phyloP scores from a whole-genome alignment of 192 early-diverging fungal species.

The Fimicolochytrium jonesii region DNA sequence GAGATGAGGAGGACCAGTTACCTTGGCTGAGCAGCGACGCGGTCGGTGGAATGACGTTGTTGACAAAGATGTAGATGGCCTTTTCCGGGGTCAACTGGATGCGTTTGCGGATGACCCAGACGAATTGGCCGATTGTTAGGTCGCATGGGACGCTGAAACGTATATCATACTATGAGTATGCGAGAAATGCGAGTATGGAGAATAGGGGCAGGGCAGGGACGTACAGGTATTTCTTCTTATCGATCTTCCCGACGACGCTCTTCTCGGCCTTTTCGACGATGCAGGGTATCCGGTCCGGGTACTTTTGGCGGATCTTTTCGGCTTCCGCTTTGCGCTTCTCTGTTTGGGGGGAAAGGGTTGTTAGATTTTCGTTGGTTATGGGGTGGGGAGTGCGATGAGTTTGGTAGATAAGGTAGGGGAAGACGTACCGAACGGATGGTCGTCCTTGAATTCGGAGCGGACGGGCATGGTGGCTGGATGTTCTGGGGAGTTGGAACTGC shows the following conservation, averaged over 20 bases:
- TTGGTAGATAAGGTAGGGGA: too few relatives aligned
- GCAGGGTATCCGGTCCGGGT: constrained; percentile 67
- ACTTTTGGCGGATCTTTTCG: constrained; percentile 93
- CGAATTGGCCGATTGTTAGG: constrained; percentile 95
- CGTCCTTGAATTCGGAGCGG: constrained; percentile 92
- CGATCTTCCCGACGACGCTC: constrained; percentile 91
- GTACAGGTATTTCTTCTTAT: constrained; percentile 97
- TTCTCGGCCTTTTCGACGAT: constrained; percentile 94
- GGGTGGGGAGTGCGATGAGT: too few relatives aligned
- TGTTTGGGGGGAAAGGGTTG: too few relatives aligned
- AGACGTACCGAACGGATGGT: constrained; percentile 85
- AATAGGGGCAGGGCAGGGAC: not conserved
- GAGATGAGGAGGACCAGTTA: not conserved
- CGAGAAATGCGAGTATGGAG: not conserved
- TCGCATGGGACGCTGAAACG: constrained; percentile 80
- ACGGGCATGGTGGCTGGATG: constrained; percentile 49
- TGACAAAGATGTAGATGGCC: constrained; percentile 99
- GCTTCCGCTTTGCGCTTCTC: constrained; percentile 96
- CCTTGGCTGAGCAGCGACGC: constrained; percentile 80
- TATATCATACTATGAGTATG: too few relatives aligned
- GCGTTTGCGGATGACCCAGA: constrained; percentile 91
- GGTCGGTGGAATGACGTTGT: constrained; percentile 89
- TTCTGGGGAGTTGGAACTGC: not conserved
- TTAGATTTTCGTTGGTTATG: too few relatives aligned
- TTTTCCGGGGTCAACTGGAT: constrained; percentile 96